Conservation (phyloP, 2,329 filamentous ascomycete species). For the Clonostachys chloroleuca region DNA sequence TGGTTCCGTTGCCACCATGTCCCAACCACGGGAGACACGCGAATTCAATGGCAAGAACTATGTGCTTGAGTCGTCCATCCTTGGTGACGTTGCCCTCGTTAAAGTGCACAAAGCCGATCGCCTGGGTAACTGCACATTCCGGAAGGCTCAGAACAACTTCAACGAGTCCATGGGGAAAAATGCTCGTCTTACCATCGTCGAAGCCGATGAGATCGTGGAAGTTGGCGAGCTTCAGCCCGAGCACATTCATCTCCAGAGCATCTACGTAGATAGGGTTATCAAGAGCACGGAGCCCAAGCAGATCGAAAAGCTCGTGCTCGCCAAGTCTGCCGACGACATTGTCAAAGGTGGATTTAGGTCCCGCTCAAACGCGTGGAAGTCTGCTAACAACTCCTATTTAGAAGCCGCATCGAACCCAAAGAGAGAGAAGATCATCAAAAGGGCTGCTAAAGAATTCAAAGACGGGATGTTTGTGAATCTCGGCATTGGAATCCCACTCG, state of each 20-base stretch:
- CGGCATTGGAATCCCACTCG: slow-evolving; percentile 76
- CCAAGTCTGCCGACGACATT: slow-evolving; percentile 21
- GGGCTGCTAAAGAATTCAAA: slow-evolving; percentile 78
- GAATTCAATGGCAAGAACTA: slow-evolving; percentile 70
- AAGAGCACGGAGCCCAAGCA: slow-evolving; percentile 67
- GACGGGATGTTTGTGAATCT: slow-evolving; percentile 78
- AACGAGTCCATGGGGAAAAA: slow-evolving; percentile 66
- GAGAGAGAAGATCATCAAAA: slow-evolving; percentile 67
- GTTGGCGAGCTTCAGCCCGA: slow-evolving; percentile 69
- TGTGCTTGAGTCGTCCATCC: slow-evolving; percentile 72
- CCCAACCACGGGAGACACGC: slow-evolving; percentile 50
- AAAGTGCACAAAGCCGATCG: slow-evolving; percentile 74
- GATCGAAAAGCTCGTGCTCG: slow-evolving; percentile 60
- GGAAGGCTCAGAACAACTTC: slow-evolving; percentile 27
- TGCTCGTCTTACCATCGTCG: slow-evolving; percentile 72
- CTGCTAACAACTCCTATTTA: no score
- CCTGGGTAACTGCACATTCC: slow-evolving; percentile 76
- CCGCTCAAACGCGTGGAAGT: no score
- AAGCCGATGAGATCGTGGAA: slow-evolving; percentile 80
- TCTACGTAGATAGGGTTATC: slow-evolving; percentile 78
- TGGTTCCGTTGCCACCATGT: slow-evolving; percentile 35
- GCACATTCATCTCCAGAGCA: slow-evolving; percentile 73
- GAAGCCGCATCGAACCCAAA: slow-evolving; percentile 38
- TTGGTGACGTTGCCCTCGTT: slow-evolving; percentile 73
- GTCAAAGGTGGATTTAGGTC: slow-evolving; percentile 21